Evolutionary conservation across 2,329 filamentous ascomycete species (phyloP), one percentile per base, ranked within the genome.

Genomic region (Fusarium xylarioides): DNA sequence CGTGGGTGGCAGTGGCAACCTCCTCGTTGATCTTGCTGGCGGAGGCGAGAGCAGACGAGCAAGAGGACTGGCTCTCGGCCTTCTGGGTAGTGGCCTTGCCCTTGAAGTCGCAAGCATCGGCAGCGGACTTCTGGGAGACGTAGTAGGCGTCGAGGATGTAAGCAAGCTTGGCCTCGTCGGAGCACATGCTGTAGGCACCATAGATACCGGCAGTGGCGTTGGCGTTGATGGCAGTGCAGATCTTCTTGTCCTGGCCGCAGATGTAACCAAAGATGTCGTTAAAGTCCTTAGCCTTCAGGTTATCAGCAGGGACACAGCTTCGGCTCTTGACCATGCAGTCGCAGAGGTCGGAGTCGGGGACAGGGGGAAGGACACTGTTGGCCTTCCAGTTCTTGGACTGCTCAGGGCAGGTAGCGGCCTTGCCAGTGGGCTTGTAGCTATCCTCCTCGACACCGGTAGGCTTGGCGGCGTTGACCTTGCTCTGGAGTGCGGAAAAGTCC

Each of bases 301-400:
- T 82, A 52, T 86, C 82, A 50, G 88, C 85, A 68, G 94, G 90
- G 34, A 88, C 87, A 84, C 96, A 99, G 66, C 85, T 84, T 64
- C 97, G 85, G 49, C 90, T 90, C 73, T 89, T 85, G 81, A 89
- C 88, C 93, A 97, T 97, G 89, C 96, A 99, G 65, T 87, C 82
- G 88, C 96, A 99, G 52, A 97, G 91, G 49, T 90, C 79, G 50
- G 89, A 80, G 84, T 98, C 94, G 72, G 95, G 95, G 16, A 89
- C 89, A 15, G 95, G 95, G 34, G 96, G 96, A 38, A 99, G 93
- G 65, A 84, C 85, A 47, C 87, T 86, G 70, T 88, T 86, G 47
- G 81, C 82, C 75, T 87, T 85, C 95, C 96, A 99, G 79, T 84
- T 85, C 42, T 82, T 74, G 76, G 82, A 85, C 64, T 91, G 83